phyloP scores from a whole-genome alignment of 768 basidiomycete genomes.

The Termitomyces sp. region DNA sequence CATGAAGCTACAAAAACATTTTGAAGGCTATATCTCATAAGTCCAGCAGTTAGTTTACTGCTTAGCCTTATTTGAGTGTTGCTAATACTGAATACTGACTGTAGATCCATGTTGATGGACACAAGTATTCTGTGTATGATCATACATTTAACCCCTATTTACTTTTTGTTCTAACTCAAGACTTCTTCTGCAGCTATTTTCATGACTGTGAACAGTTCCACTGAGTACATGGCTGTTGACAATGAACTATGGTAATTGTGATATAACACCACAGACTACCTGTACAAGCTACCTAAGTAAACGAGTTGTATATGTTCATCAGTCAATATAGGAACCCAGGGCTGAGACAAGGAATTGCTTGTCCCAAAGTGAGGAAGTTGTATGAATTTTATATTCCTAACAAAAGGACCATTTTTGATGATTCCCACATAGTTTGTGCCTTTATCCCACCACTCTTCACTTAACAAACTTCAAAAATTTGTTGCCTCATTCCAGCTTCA shows the following conservation, averaged over 20 bases:
- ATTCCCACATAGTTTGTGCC: slow-evolving; percentile 62
- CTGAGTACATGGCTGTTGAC: slow-evolving; percentile 51
- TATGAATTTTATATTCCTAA: slow-evolving; percentile 26
- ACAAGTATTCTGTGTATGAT: slow-evolving; percentile 71
- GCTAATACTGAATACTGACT: neutral
- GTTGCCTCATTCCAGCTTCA: slow-evolving; percentile 82
- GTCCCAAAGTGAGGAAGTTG: slow-evolving; percentile 44
- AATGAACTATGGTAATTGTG: slow-evolving; percentile 22
- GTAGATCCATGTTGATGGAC: slow-evolving; percentile 88
- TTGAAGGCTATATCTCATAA: slow-evolving; percentile 67
- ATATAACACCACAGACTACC: slow-evolving; percentile 33
- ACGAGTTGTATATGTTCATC: slow-evolving; percentile 80
- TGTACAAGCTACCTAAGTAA: slow-evolving; percentile 44
- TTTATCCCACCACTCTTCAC: slow-evolving; percentile 79
- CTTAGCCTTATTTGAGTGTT: neutral
- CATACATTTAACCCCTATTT: slow-evolving; percentile 59
- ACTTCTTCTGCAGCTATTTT: slow-evolving; percentile 67
- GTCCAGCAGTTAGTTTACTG: slow-evolving; percentile 44
- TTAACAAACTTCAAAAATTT: slow-evolving; percentile 80
- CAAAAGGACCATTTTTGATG: neutral
- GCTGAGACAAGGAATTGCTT: slow-evolving; percentile 45
- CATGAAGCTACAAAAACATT: slow-evolving; percentile 93
- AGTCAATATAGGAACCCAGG: slow-evolving; percentile 63
- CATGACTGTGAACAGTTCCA: slow-evolving; percentile 89
- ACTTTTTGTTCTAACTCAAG: slow-evolving; percentile 52